Conservation (phyloP, 1,284 basidiomycete genomes). For the Sporisorium sorghi region DNA sequence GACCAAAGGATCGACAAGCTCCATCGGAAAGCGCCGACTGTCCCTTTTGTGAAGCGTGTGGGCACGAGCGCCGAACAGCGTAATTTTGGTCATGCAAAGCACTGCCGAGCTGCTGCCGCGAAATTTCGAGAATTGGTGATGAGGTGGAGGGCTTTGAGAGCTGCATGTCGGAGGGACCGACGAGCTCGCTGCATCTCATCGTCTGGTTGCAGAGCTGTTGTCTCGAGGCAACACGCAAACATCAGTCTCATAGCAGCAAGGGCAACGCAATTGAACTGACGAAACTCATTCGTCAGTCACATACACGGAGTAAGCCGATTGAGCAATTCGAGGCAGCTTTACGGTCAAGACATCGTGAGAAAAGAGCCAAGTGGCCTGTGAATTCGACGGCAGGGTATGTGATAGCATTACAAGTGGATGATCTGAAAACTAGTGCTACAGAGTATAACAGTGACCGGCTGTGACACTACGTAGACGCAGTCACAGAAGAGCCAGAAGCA, state of each 20-base stretch:
- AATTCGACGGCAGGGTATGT: no score
- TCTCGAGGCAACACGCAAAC: neutral
- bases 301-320: no score
- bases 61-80: slow-evolving; percentile 1
- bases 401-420: neutral
- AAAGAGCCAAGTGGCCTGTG: no score
- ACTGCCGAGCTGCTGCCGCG: slow-evolving; percentile 11
- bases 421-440: neutral
- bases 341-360: no score
- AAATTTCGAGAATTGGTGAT: slow-evolving; percentile 9
- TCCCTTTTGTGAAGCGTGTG: neutral
- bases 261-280: no score
- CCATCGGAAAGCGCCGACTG: no score
- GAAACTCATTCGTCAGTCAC: no score
- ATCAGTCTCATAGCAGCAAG: neutral
- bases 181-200: neutral
- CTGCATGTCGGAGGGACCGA: slow-evolving; percentile 7
- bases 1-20: neutral
- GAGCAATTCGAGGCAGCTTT: no score
- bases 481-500: slow-evolving; percentile 21
- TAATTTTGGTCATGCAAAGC: neutral
- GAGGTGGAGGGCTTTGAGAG: slow-evolving; percentile 24
- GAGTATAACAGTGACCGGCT: neutral
- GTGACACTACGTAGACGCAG: slow-evolving; percentile 24
- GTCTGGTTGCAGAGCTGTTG: no score